Conservation (phyloP, 2,329 filamentous ascomycete species). For the Cyphellophora europaea region DNA sequence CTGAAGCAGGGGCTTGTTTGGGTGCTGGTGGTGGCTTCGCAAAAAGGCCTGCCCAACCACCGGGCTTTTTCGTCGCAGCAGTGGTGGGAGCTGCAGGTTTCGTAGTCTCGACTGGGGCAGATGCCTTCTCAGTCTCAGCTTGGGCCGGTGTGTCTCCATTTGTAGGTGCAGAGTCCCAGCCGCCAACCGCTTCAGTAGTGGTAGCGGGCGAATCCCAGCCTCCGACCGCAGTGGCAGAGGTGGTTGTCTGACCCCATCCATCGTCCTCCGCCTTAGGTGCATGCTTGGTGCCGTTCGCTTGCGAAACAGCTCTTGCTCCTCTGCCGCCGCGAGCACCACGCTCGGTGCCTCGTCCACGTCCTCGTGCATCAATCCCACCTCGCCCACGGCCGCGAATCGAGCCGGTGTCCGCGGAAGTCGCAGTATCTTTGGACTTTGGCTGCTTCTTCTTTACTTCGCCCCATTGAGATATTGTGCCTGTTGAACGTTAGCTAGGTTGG, state of each 20-base stretch:
- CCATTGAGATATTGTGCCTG: conserved; percentile 44
- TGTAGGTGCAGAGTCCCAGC: conserved; percentile 18
- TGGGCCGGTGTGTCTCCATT: conserved; percentile 19
- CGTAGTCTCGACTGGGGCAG: conserved; percentile 16
- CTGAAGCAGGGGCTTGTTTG: conserved; percentile 38
- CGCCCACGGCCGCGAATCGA: conserved; percentile 34
- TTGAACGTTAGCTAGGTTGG: conserved; percentile 2
- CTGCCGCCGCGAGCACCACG: conserved; percentile 36
- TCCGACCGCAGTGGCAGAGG: background rate
- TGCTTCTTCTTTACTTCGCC: conserved; percentile 44
- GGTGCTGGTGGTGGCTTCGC: conserved; percentile 49
- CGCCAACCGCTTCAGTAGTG: conserved; percentile 19
- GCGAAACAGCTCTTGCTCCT: conserved; percentile 33
- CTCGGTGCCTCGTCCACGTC: conserved; percentile 35
- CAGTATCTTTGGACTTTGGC: conserved; percentile 36
- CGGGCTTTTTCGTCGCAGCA: conserved; percentile 15
- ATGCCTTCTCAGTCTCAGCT: conserved; percentile 17
- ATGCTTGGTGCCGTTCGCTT: conserved; percentile 32
- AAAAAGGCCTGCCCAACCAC: conserved; percentile 64
- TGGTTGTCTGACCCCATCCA: conserved; percentile 6
- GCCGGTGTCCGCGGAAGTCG: conserved; percentile 25
- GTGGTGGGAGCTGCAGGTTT: conserved; percentile 12
- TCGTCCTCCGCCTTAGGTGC: conserved; percentile 16
- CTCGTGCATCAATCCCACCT: conserved; percentile 36
- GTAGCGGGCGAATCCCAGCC: conserved; percentile 8